Base-by-base conservation (phyloP, 2,329 filamentous ascomycete species). In the Diplodia seriata region DNA sequence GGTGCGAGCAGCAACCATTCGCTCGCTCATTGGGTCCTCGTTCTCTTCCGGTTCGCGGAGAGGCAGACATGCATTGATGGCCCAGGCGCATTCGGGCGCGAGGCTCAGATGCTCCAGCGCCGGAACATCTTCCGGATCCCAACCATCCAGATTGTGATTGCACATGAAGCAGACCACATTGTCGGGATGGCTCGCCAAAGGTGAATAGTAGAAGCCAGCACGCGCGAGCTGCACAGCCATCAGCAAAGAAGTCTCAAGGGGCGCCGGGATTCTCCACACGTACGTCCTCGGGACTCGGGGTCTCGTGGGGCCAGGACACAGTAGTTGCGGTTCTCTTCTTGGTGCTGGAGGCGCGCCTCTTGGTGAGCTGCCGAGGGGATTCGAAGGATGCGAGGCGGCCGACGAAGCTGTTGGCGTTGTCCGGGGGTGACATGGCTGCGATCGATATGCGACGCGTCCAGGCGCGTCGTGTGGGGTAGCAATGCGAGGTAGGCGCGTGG, bases 151-250 rank as follows among this genome's bases (percentile, higher is more conserved):
- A 67, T 90, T 88, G 76, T 92, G 91, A 70, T 88, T 83, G 81
- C 95, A 99, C 47, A 93, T 85, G 79, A 96, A 98, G 78, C 95
- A 99, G 72, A 88, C 87, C 57, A 92, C 92, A 78, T 98, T 98
- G 78, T 99, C 95, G 47, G 90, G 90, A 74, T 89, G 91, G 56
- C 87, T 85, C 63, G 87, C 84, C 15, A 87, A 88, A 1, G 95
- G 94, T 69, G 89, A 87, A 81, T 92, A 98, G 81, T 90, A 95
- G 81, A 99, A 97, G 47, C 95, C 95, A 68, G 95, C 94, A 75
- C 87, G 89, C 4, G 95, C 94, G 74, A 99, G 89, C 91, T 97
- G 76, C 54, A 51, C 40, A 57, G 14, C 49, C 62, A 61, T 75
- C 59, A 76, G 71, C 47, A 29, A 29, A 11, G 5, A 23, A 31